Percentiles rank a stretch among this genome's conserved stretches.
These are phyloP conservation scores for Phialophora expanda DNA, from an alignment of 2,329 filamentous ascomycete genomes.

Conservation along the genomic window DNA sequence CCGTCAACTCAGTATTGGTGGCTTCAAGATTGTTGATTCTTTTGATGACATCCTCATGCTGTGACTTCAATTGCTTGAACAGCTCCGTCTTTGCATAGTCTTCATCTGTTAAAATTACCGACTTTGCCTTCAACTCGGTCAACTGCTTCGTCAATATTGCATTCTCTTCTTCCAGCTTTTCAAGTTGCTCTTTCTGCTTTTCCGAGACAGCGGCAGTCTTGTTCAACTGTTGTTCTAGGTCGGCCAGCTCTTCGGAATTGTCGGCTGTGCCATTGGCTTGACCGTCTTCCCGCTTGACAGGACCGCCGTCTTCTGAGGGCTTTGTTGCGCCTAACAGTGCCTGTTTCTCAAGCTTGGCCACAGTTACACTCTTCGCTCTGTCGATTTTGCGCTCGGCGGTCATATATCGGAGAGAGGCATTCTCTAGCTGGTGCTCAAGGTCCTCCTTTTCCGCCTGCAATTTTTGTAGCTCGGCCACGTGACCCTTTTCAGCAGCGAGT, in stretches of 20 bases:
- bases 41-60: conserved; percentile 91
- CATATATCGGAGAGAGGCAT: conserved; percentile 87
- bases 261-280: conserved; percentile 61
- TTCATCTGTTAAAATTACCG: conserved; percentile 77
- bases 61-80: conserved; percentile 87
- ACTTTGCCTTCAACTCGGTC: conserved; percentile 68
- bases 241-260: conserved; percentile 63
- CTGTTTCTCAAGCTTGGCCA: conserved; percentile 90
- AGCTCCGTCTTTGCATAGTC: conserved; percentile 91
- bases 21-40: conserved; percentile 90
- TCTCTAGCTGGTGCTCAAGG: conserved; percentile 83
- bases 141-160: conserved; percentile 77
- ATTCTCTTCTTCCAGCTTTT: conserved; percentile 77
- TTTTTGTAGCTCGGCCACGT: conserved; percentile 75
- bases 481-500: conserved; percentile 80
- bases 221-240: conserved; percentile 75
- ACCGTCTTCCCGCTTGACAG: conserved; percentile 57
- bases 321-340: conserved; percentile 71
- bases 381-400: conserved; percentile 95
- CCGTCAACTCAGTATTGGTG: conserved; percentile 79
- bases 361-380: conserved; percentile 82
- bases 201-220: conserved; percentile 76
- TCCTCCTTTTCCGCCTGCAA: conserved; percentile 79
- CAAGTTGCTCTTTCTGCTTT: conserved; percentile 88
- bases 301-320: conserved; percentile 52